phyloP scores from a whole-genome alignment of 2,329 filamentous ascomycete genomes.

The Claviceps sp. region DNA sequence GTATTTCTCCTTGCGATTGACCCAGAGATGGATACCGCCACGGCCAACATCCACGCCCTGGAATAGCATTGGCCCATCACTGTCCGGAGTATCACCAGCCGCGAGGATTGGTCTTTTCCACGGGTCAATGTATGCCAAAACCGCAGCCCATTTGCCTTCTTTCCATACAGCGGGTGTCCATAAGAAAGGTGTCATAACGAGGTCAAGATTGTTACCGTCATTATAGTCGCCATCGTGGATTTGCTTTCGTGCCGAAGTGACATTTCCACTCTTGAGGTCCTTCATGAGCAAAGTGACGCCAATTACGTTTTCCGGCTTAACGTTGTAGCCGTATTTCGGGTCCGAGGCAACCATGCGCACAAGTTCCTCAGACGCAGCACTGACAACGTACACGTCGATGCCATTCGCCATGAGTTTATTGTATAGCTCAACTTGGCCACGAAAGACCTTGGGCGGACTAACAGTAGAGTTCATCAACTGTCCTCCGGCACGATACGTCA shows the following conservation, averaged over 20 bases:
- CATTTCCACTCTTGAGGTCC: constrained; percentile 14
- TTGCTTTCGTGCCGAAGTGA: constrained; percentile 26
- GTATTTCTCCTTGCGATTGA: constrained; percentile 24
- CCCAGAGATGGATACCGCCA: constrained; percentile 28
- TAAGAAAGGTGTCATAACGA: constrained; percentile 26
- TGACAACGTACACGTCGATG: constrained; percentile 30
- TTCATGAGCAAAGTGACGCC: constrained; percentile 26
- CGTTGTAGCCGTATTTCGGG: constrained; percentile 31
- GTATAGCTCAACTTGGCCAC: constrained; percentile 29
- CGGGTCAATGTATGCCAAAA: constrained; percentile 27
- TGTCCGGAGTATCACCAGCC: constrained; percentile 28
- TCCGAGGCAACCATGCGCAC: constrained; percentile 32
- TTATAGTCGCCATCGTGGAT: constrained; percentile 23
- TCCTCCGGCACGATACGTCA: constrained; percentile 23
- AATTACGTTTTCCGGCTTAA: constrained; percentile 29
- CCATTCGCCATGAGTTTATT: constrained; percentile 28
- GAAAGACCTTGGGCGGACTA: constrained; percentile 22
- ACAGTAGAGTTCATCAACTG: constrained; percentile 16
- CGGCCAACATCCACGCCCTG: constrained; percentile 28
- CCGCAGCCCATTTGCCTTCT: constrained; percentile 29
- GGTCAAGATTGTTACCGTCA: constrained; percentile 22
- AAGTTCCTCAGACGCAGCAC: constrained; percentile 28
- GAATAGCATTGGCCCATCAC: constrained; percentile 31
- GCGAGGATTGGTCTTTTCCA: constrained; percentile 29
- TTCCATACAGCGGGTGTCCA: constrained; percentile 30